These are phyloP conservation scores for Saussurea involucrata DNA, from an alignment of 129 eudicot genomes.

Conservation along the genomic window DNA sequence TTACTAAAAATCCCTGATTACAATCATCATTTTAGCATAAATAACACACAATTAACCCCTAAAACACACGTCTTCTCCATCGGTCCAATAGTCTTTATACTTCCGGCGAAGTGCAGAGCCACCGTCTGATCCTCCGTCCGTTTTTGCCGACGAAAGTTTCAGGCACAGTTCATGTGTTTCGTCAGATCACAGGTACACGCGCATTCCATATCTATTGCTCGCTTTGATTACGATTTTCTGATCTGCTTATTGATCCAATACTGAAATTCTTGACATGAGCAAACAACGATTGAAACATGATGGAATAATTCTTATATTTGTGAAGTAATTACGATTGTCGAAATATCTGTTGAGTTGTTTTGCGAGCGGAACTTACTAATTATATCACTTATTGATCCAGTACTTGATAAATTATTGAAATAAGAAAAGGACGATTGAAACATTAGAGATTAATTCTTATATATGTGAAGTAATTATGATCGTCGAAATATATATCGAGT, in stretches of 20 bases:
- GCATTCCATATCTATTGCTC: slow-evolving; percentile 6
- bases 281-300: slow-evolving; percentile 7
- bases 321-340: not conserved
- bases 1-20: not conserved
- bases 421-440: slow-evolving; percentile 7
- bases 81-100: not conserved
- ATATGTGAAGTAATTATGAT: not conserved
- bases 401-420: not conserved
- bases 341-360: not conserved
- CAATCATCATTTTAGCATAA: not conserved
- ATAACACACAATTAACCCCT: not conserved
- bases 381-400: not conserved
- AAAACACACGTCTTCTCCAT: not conserved
- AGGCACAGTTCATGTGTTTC: not conserved
- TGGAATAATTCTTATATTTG: not conserved
- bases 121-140: slow-evolving; percentile 2
- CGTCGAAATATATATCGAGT: not conserved
- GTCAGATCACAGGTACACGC: slow-evolving; percentile 2
- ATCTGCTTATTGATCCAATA: slow-evolving; percentile 2
- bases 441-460: not conserved
- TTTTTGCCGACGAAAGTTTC: not conserved
- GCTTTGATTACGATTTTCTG: not conserved
- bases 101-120: not conserved
- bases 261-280: not conserved
- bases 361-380: not conserved